Conservation (phyloP, 2,329 filamentous ascomycete species). For the Neonectria magnoliae region DNA sequence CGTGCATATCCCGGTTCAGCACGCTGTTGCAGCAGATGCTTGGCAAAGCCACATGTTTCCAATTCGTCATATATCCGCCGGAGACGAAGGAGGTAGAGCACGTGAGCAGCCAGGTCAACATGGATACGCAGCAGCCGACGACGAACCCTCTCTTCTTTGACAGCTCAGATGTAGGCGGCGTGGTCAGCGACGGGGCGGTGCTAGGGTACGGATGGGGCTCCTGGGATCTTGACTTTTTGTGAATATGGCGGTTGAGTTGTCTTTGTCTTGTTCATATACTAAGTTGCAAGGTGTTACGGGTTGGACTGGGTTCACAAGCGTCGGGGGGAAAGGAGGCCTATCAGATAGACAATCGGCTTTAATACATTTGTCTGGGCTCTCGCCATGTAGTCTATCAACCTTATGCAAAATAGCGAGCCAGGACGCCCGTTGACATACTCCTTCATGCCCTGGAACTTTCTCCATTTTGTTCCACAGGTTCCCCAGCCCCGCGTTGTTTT, state of each 20-base stretch:
- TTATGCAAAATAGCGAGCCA: background rate
- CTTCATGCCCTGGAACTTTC: background rate
- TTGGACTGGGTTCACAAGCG: background rate
- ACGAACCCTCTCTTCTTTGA: conserved; percentile 37
- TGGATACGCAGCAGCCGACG: conserved; percentile 28
- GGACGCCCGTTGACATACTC: background rate
- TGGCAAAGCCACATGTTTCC: conserved; percentile 47
- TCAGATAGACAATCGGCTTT: background rate
- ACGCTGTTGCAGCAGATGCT: conserved; percentile 47
- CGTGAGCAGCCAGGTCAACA: conserved; percentile 13
- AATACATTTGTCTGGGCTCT: background rate
- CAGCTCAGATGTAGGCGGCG: conserved; percentile 25
- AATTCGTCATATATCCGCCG: conserved; percentile 33
- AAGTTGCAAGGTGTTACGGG: background rate
- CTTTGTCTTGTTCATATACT: background rate
- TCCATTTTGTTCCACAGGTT: background rate
- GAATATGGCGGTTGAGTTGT: conserved; percentile 6
- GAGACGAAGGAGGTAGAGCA: conserved; percentile 30
- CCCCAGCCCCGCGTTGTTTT: background rate
- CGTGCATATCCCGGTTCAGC: conserved; percentile 36
- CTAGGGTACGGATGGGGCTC: conserved; percentile 40
- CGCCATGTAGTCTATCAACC: background rate
- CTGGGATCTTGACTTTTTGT: conserved; percentile 43
- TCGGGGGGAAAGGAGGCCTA: background rate
- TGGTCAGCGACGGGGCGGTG: conserved; percentile 33